These are phyloP conservation scores for Letharia columbiana DNA, from an alignment of 495 filamentous ascomycete genomes.

Conservation along the genomic window DNA sequence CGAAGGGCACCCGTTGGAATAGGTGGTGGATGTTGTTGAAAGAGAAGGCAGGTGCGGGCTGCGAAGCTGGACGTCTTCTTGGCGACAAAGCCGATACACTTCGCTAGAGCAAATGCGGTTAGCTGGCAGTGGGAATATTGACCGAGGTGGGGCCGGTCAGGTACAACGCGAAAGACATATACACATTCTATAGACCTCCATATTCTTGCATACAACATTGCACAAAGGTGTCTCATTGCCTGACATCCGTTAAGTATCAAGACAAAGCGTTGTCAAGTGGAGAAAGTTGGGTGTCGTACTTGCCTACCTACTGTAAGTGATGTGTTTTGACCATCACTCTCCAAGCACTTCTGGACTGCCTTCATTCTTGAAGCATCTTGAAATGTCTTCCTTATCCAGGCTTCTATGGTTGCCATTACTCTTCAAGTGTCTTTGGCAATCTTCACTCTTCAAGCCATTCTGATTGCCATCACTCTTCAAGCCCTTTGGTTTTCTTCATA, in stretches of 20 bases:
- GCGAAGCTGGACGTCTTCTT: constrained; percentile 11
- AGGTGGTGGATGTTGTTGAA: constrained; percentile 16
- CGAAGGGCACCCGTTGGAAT: constrained; percentile 1
- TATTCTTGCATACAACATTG: background rate
- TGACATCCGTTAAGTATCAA: background rate
- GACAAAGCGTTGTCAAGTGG: background rate
- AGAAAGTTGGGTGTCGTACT: background rate
- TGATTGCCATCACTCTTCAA: background rate
- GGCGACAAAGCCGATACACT: constrained; percentile 6
- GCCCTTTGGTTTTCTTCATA: background rate
- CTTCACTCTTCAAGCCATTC: background rate
- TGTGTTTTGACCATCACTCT: background rate
- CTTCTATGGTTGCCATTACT: background rate
- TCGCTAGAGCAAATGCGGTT: constrained; percentile 1
- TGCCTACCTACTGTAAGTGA: background rate
- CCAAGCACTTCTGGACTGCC: background rate
- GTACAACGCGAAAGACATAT: background rate
- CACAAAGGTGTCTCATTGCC: background rate
- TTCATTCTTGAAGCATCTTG: background rate
- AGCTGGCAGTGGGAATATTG: background rate
- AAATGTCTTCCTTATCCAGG: background rate
- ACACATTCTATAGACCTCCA: background rate
- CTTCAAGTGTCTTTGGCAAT: background rate
- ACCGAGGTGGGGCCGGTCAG: background rate
- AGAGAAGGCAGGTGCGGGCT: constrained; percentile 12